A percentile compares a stretch with the other conserved stretches of the same genome.
These are phyloP conservation scores for Sporisorium scitamineum DNA, from an alignment of 1,284 basidiomycete genomes.

Conservation along the genomic window DNA sequence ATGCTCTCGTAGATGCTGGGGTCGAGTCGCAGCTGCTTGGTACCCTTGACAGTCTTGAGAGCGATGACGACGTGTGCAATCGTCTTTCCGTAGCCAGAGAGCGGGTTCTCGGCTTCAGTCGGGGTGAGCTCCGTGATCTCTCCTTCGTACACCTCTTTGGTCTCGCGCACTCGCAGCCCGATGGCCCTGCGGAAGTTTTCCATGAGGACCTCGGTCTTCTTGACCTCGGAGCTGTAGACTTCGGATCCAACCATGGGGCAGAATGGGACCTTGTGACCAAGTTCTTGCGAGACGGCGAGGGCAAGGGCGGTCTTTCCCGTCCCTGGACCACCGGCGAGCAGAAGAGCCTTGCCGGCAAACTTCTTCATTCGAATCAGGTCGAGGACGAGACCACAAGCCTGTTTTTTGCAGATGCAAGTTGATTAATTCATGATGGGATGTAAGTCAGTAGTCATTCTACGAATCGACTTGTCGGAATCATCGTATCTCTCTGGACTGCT, in stretches of 20 bases:
- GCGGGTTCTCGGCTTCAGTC: slow-evolving; percentile 73
- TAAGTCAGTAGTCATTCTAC: not conserved
- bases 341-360: slow-evolving; percentile 88
- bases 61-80: slow-evolving; percentile 96
- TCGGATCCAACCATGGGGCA: slow-evolving; percentile 98
- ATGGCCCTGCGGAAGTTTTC: slow-evolving; percentile 95
- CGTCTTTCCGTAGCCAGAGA: slow-evolving; percentile 93
- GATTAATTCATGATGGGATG: not conserved
- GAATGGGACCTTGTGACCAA: slow-evolving; percentile 94
- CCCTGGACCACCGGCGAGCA: slow-evolving; percentile 89
- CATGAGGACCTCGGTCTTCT: slow-evolving; percentile 98
- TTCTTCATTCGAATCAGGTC: slow-evolving; percentile 88
- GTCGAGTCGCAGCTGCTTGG: slow-evolving; percentile 93
- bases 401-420: not conserved
- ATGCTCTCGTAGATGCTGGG: slow-evolving; percentile 97
- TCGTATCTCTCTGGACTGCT: not conserved
- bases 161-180: slow-evolving; percentile 78
- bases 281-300: slow-evolving; percentile 90
- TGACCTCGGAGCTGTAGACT: slow-evolving; percentile 96
- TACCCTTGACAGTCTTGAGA: slow-evolving; percentile 97
- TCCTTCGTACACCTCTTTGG: slow-evolving; percentile 98
- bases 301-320: slow-evolving; percentile 97
- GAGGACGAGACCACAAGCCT: slow-evolving; percentile 92
- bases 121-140: slow-evolving; percentile 98
- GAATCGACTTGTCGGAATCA: not conserved